Base-by-base conservation (phyloP, 1,284 basidiomycete genomes). In the Athelia sp. region DNA sequence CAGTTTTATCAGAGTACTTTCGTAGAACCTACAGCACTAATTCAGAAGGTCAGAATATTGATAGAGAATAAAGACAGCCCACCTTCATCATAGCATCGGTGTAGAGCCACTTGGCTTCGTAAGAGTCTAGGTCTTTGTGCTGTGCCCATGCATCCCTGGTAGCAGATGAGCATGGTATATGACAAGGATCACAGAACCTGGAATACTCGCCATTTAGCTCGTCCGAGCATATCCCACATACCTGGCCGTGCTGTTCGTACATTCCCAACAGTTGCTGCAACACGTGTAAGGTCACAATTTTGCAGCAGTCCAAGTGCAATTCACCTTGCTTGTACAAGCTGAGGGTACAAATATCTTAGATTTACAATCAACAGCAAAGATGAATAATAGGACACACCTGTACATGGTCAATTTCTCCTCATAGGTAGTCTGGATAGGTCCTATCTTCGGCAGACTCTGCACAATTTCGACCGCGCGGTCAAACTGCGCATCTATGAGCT, bases 371-470 rank as follows among this genome's bases (percentile, higher is more conserved):
- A 31, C 51, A 42, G 48, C 36, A 52, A 18, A 52, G n/a, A 49
- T 45, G 32, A 13, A 48, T 32, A 48, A 46, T 19, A 21, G 46
- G 15, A 62, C 75, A 35, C 52, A 87, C 84, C 92, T 93, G 65
- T 98, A 98, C 78, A 98, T 91, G 14, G 85, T 83, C 9, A 98
- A 73, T 66, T 98, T 98, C 67, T 98, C 95, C 59, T 98, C 95
- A 67, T 98, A 98, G 49, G 84, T 91, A 0, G 95, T 98, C 69
- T 98, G 94, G 56, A 98, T 95, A 36, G 94, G 93, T 0, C 96
- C 94, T 10, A 87, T 90, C 73, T 96, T 96, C 1, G 96, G 94
- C 18, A 98, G 72, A 52, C 82, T 69, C 64, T 98, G 95, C 2
- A 97, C 88, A 54, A 98, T 95, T 68, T 95, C 89, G 10, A 98